phyloP scores from a whole-genome alignment of 2,329 filamentous ascomycete species.

The Colletotrichum filicis region DNA sequence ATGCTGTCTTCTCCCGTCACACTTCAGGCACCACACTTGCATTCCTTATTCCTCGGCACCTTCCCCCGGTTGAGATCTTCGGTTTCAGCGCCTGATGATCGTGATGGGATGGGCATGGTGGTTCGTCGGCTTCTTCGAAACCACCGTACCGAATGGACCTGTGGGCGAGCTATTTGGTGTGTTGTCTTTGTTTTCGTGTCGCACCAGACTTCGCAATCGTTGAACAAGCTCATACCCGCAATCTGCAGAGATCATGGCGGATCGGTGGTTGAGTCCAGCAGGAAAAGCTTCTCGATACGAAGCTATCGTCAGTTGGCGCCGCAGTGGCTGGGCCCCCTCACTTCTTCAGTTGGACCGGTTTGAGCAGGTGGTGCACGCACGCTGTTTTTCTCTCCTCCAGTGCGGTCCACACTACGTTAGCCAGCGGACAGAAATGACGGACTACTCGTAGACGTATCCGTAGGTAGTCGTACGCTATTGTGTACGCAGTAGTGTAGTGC shows the following conservation, averaged over 20 bases:
- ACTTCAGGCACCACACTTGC: background rate
- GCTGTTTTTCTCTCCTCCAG: background rate
- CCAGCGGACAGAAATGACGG: background rate
- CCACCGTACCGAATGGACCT: background rate
- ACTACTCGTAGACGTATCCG: background rate
- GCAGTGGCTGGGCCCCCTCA: conserved; percentile 2
- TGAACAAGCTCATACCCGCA: background rate
- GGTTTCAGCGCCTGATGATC: conserved; percentile 32
- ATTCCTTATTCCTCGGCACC: conserved; percentile 11
- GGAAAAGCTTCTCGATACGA: conserved; percentile 3
- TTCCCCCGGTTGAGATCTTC: conserved; percentile 22
- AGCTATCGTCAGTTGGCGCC: conserved; percentile 26
- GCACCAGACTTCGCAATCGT: background rate
- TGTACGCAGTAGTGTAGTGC: background rate
- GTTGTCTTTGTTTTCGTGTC: background rate
- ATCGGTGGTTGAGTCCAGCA: background rate
- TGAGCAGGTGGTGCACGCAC: conserved; percentile 4
- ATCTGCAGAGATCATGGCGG: background rate
- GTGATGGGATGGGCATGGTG: conserved; percentile 24
- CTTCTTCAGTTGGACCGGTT: background rate
- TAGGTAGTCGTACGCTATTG: background rate
- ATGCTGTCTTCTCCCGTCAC: background rate
- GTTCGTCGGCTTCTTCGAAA: conserved; percentile 1
- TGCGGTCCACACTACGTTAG: background rate
- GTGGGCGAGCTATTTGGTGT: background rate